Evolutionary conservation across 176 grass and related monocot species (phyloP), one percentile per base, ranked within the genome.

Genomic region (Lolium rigidum): DNA sequence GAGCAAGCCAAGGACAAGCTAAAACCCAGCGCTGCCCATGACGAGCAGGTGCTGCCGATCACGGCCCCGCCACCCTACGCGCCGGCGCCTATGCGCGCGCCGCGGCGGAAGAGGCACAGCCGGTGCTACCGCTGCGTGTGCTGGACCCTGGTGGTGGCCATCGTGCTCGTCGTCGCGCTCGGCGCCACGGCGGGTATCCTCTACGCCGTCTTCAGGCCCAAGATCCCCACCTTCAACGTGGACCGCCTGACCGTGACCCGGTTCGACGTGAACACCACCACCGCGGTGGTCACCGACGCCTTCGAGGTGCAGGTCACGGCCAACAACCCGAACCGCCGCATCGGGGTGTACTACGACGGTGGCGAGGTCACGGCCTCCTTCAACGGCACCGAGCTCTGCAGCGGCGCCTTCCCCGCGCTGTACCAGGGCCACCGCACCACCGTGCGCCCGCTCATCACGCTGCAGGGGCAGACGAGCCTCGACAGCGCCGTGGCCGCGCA

Each of bases 351-450:
- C 87, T 94, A 99, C 81, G 82, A 86, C 25, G 97, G 92, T 38
- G 92, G 94, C 72, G 65, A 84, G 5, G 85, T 96, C 3, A 76
- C 62, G 35, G 87, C 89, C 70, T 88, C 63, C 77, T 99, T 94
- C 88, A 91, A 92, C 79, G 89, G 85, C 66, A 92, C 86, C 1
- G 67, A 84, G 70, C 92, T 99, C 2, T 94, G 94, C 86, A 21
- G 78, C 47, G 97, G 97, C 51, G 37, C 41, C 16, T 99, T 91
- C 91, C 97, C 97, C 4, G 28, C 38, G 79, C 88, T 99, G 37
- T 99, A 93, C 90, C 97, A 99, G 90, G 97, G 97, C 26, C 97
- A 96, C 87, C 88, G 77, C 39, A 93, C 78, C 85, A 99, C 88
- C 12, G 90, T 93, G 50, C 74, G 39, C 44, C 82, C 90, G 0